These are phyloP conservation scores for Blastomyces gilchristii DNA, from an alignment of 2,329 filamentous ascomycete species.

Conservation along the genomic window DNA sequence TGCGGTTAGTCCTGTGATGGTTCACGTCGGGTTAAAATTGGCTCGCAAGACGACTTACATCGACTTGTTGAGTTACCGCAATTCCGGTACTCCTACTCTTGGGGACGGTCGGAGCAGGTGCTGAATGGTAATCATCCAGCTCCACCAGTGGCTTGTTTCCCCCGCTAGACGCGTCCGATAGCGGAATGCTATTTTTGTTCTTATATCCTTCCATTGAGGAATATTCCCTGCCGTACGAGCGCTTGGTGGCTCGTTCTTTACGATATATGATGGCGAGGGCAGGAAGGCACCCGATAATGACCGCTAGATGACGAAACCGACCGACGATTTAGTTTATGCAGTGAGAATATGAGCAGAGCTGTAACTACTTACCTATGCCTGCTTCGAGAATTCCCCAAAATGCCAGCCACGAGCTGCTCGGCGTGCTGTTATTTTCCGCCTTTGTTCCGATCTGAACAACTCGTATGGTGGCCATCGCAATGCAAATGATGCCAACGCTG, in stretches of 20 bases:
- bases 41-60: not conserved
- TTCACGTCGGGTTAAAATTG: not conserved
- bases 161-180: not conserved
- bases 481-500: constrained; percentile 21
- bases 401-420: constrained; percentile 28
- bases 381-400: constrained; percentile 30
- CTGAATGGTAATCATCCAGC: not conserved
- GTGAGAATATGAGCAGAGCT: not conserved
- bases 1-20: not conserved
- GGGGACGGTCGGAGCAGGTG: not conserved
- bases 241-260: constrained; percentile 1
- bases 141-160: not conserved
- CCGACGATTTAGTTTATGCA: not conserved
- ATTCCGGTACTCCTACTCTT: constrained; percentile 1
- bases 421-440: constrained; percentile 20
- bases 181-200: constrained; percentile 4
- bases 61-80: constrained; percentile 3
- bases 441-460: constrained; percentile 26
- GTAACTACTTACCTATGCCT: constrained; percentile 23
- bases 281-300: constrained; percentile 9
- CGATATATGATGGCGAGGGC: constrained; percentile 7
- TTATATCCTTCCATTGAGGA: not conserved
- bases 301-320: not conserved
- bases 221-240: constrained; percentile 1
- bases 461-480: constrained; percentile 20